Evolutionary conservation across 345 rosid genomes (phyloP).

Genomic region (Rhodomyrtus tomentosa): DNA sequence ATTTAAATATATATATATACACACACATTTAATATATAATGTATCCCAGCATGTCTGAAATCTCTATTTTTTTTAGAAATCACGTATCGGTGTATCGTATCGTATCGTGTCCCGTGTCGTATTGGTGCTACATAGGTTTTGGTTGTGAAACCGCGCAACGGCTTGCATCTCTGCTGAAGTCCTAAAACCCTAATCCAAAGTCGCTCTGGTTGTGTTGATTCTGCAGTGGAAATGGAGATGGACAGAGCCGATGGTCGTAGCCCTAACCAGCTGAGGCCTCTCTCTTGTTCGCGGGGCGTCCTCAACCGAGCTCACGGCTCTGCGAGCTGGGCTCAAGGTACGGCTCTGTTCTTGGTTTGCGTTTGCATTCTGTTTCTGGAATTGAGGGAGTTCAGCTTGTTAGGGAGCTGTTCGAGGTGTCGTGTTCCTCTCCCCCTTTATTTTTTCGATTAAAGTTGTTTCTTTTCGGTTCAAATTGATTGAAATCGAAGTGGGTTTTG

Average conservation of each 20-base stretch:
- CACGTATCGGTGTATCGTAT: too few relatives aligned
- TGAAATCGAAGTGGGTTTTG: background rate
- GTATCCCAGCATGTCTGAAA: too few relatives aligned
- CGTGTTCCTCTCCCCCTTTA: too few relatives aligned
- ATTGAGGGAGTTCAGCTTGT: background rate
- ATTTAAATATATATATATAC: too few relatives aligned
- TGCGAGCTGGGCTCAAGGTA: slow-evolving; percentile 94
- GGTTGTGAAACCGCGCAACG: background rate
- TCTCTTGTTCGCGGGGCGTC: slow-evolving; percentile 58
- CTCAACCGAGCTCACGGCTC: slow-evolving; percentile 96
- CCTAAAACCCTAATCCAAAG: background rate
- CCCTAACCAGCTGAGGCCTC: slow-evolving; percentile 67
- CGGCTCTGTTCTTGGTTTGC: background rate
- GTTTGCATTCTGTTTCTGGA: background rate
- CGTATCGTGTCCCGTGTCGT: too few relatives aligned
- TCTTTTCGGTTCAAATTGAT: background rate
- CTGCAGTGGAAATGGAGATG: slow-evolving; percentile 27
- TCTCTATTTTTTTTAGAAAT: too few relatives aligned
- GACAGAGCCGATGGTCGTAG: slow-evolving; percentile 60
- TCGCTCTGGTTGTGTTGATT: too few relatives aligned
- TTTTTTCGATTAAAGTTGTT: background rate
- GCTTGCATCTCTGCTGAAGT: background rate
- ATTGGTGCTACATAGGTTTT: too few relatives aligned
- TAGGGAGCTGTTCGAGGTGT: background rate
- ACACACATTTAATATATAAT: too few relatives aligned